A percentile compares a stretch with the other conserved stretches of the same genome.
These are phyloP conservation scores for Leccinum pachyderme DNA, from an alignment of 1,284 basidiomycete species.

Conservation along the genomic window DNA sequence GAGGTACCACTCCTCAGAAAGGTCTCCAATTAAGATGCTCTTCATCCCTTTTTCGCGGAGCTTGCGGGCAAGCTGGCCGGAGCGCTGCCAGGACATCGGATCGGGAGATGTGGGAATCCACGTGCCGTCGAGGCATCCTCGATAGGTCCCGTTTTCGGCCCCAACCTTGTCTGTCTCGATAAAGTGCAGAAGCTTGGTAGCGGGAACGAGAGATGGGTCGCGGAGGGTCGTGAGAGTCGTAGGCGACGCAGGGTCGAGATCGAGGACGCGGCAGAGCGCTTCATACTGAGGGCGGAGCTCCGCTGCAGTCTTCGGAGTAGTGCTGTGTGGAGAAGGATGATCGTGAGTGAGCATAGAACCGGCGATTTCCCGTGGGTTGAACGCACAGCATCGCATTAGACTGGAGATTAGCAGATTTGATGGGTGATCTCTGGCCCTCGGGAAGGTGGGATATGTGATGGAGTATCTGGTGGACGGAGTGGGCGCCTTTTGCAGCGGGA, in stretches of 20 bases:
- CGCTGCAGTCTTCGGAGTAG: slow-evolving; percentile 53
- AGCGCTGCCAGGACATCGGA: slow-evolving; percentile 68
- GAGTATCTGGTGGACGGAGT: slow-evolving; percentile 73
- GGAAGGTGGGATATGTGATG: slow-evolving; percentile 70
- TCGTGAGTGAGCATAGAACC: neutral
- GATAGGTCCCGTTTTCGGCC: slow-evolving; percentile 58
- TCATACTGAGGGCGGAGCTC: slow-evolving; percentile 62
- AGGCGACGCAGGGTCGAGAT: slow-evolving; percentile 50
- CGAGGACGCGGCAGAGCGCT: slow-evolving; percentile 54
- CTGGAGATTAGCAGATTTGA: slow-evolving; percentile 62
- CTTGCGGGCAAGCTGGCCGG: slow-evolving; percentile 53
- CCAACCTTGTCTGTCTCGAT: slow-evolving; percentile 59
- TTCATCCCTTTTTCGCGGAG: slow-evolving; percentile 58
- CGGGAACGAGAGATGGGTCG: slow-evolving; percentile 48
- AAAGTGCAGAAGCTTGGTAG: slow-evolving; percentile 47
- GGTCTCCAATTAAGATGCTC: slow-evolving; percentile 63
- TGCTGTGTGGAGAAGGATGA: slow-evolving; percentile 24
- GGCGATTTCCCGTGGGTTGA: neutral
- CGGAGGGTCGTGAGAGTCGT: slow-evolving; percentile 49
- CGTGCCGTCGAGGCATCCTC: slow-evolving; percentile 49
- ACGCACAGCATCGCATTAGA: slow-evolving; percentile 72
- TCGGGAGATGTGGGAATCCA: slow-evolving; percentile 36
- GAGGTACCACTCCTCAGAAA: slow-evolving; percentile 75
- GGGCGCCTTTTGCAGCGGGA: slow-evolving; percentile 48
- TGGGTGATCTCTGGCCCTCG: slow-evolving; percentile 54